Base-by-base conservation (phyloP, 345 rosid genomes). In the Cardamine occulta region DNA sequence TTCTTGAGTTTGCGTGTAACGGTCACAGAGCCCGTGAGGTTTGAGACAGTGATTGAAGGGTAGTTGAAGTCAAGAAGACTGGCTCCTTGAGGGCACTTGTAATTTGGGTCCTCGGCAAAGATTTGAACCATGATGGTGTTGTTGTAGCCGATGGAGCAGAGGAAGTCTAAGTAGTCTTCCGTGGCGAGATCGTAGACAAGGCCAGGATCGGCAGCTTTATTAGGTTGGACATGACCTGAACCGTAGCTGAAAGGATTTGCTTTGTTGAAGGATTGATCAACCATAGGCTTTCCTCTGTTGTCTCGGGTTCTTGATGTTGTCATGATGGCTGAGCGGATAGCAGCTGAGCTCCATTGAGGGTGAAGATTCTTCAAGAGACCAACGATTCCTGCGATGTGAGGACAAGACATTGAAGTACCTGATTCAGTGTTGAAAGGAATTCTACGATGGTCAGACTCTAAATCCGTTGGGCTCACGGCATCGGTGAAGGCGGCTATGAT, bases 171-270 rank as follows among this genome's bases (percentile, higher is more conserved):
- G 83, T 91, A 93, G 75, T 89, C 92, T 6, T 79, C 58, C 0
- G 35, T 37, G 17, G 32, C 66, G 44, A 91, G 73, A 73, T 89
- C 98, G 15, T 89, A 91, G 63, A 91, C 85, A 54, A 93, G 68
- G 2, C 98, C 96, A 0, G 96, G 97, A 54, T 89, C 82, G 26
- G 82, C 57, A 4, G 97, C 97, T 1, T 82, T 85, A 80, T 93
- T 93, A 8, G 97, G 97, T 24, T 87, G 82, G 2, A 91, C 78
- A 73, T 93, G 97, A 23, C 98, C 98, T 0, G 88, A 40, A 0
- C 97, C 96, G 24, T 87, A 85, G 34, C 42, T 21, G 68, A 91
- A 87, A 10, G 98, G 88, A 3, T 89, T 83, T 23, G 93, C 89
- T 73, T 83, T 37, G 0, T 6, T 0, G 31, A 53, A 55, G 1